Conservation (phyloP, 2,329 filamentous ascomycete species). For the Coniochaeta pulveracea region DNA sequence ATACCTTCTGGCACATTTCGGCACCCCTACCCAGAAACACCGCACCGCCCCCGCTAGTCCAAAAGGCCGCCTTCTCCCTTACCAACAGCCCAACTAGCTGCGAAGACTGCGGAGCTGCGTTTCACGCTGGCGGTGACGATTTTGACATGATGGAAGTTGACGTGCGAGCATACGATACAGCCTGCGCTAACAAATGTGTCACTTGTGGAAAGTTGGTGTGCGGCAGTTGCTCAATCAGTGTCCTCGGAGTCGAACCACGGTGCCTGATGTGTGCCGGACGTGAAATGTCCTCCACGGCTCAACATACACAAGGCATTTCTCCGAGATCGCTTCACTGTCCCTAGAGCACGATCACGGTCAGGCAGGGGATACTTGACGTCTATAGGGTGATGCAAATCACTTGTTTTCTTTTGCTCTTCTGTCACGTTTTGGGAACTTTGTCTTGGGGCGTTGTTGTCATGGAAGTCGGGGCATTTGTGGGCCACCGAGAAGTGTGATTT, state of each 20-base stretch:
- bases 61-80: constrained; percentile 4
- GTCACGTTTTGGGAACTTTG: no score
- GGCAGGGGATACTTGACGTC: no score
- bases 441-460: no score
- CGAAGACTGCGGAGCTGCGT: constrained; percentile 36
- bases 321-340: no score
- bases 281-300: no score
- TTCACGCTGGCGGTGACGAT: constrained; percentile 17
- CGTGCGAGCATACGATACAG: constrained; percentile 14
- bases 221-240: constrained; percentile 47
- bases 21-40: constrained; percentile 13
- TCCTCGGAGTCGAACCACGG: constrained; percentile 39
- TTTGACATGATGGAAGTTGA: constrained; percentile 29
- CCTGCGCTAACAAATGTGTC: constrained; percentile 27
- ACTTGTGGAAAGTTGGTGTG: constrained; percentile 45
- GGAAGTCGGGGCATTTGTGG: no score
- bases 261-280: constrained; percentile 41
- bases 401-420: no score
- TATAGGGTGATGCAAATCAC: no score
- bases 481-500: no score
- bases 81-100: constrained; percentile 25
- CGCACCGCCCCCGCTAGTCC: constrained; percentile 17
- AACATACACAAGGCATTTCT: no score
- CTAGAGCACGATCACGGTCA: no score
- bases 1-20: constrained; percentile 49